Percentiles rank a stretch among this genome's conserved stretches.
Evolutionary conservation across 2,329 filamentous ascomycete genomes (phyloP).

Genomic region (Fusarium algeriense): DNA sequence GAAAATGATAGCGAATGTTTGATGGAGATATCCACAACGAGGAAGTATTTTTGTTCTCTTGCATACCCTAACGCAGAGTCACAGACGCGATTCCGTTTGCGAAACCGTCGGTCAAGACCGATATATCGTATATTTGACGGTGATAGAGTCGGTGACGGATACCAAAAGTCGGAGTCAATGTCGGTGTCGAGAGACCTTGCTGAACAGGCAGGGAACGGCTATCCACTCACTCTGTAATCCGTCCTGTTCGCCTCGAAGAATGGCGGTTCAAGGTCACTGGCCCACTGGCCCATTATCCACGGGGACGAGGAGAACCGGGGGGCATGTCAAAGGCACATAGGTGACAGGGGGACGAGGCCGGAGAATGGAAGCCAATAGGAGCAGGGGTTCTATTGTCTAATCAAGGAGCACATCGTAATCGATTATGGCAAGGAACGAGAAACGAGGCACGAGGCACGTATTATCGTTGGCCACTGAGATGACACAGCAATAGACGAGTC

Average conservation of each 20-base stretch:
- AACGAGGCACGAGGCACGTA: slow-evolving; percentile 29
- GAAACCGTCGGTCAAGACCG: slow-evolving; percentile 44
- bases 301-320: slow-evolving; percentile 33
- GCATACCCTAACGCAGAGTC: slow-evolving; percentile 38
- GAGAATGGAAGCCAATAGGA: slow-evolving; percentile 27
- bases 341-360: slow-evolving; percentile 17
- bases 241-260: slow-evolving; percentile 39
- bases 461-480: slow-evolving; percentile 17
- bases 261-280: slow-evolving; percentile 36
- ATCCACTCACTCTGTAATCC: slow-evolving; percentile 41
- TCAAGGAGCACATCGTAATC: slow-evolving; percentile 23
- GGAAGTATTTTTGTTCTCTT: slow-evolving; percentile 35
- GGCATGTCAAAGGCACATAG: slow-evolving; percentile 25
- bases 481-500: slow-evolving; percentile 17
- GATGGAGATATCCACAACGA: slow-evolving; percentile 19
- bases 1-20: slow-evolving; percentile 19
- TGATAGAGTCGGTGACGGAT: slow-evolving; percentile 44
- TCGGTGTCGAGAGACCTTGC: slow-evolving; percentile 44
- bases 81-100: slow-evolving; percentile 36
- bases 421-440: slow-evolving; percentile 23
- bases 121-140: slow-evolving; percentile 32
- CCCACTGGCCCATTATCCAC: slow-evolving; percentile 31
- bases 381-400: slow-evolving; percentile 23
- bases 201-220: slow-evolving; percentile 34
- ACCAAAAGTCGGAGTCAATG: slow-evolving; percentile 44